Conservation (phyloP, 495 filamentous ascomycete species). For the Penicillium nucicola region DNA sequence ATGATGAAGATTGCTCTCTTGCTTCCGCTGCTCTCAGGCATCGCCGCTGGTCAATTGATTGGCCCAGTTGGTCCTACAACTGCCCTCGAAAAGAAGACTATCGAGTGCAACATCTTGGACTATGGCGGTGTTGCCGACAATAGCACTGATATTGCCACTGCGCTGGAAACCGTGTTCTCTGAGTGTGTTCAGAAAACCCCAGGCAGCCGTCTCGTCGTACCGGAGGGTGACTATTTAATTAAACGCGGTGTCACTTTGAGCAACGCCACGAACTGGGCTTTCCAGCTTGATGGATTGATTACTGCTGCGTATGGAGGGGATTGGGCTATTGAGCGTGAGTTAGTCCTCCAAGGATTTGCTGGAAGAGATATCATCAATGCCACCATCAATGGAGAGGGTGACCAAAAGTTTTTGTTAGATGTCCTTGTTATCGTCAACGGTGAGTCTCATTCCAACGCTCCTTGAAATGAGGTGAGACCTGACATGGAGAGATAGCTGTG, state of each 20-base stretch:
- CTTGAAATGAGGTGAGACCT: too few species aligned
- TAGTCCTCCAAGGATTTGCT: conserved; percentile 25
- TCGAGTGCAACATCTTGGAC: conserved; percentile 41
- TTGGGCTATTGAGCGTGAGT: conserved; percentile 30
- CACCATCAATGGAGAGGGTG: conserved; percentile 40
- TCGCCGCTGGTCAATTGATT: conserved; percentile 18
- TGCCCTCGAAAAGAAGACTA: conserved; percentile 22
- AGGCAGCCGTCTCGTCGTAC: conserved; percentile 35
- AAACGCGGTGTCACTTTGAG: conserved; percentile 29
- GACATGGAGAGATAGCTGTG: conserved; percentile 10
- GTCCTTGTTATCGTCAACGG: conserved; percentile 28
- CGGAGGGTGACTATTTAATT: conserved; percentile 38
- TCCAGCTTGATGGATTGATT: conserved; percentile 45
- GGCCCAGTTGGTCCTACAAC: conserved; percentile 36
- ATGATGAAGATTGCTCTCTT: neutral
- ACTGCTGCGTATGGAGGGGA: conserved; percentile 31
- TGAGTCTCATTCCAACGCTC: conserved; percentile 13
- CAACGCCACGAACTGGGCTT: conserved; percentile 32
- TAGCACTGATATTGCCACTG: conserved; percentile 37
- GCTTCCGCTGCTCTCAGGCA: neutral
- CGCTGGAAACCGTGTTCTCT: conserved; percentile 34
- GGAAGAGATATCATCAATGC: conserved; percentile 29
- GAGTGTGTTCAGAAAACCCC: conserved; percentile 28
- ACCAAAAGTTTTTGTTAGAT: conserved; percentile 24
- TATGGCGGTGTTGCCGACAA: conserved; percentile 44